Conservation (phyloP, 140 eudicot species). For the Senecio squalidus region DNA sequence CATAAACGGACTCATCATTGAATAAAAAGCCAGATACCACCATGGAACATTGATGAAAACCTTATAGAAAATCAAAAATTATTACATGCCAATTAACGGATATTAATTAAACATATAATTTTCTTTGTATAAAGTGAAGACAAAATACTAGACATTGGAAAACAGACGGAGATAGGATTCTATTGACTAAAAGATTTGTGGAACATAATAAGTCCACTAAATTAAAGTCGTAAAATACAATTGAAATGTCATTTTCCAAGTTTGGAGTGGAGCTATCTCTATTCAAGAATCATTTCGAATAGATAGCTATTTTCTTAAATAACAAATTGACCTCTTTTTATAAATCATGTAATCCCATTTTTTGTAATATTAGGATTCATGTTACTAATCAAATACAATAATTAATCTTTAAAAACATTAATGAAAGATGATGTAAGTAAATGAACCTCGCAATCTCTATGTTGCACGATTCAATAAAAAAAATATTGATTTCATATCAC, state of each 20-base stretch:
- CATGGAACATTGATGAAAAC: slow-evolving; percentile 74
- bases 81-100: background rate
- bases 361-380: slow-evolving; percentile 9
- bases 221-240: slow-evolving; percentile 7
- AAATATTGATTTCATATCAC: no score
- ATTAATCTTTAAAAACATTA: background rate
- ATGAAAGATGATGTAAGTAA: no score
- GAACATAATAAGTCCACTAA: slow-evolving; percentile 10
- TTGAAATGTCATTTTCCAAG: slow-evolving; percentile 11
- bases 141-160: slow-evolving; percentile 1
- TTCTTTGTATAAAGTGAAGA: no score
- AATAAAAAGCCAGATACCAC: slow-evolving; percentile 67
- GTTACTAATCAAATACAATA: background rate
- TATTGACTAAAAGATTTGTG: slow-evolving; percentile 8
- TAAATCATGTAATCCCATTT: background rate
- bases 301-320: slow-evolving; percentile 7
- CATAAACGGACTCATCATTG: slow-evolving; percentile 61
- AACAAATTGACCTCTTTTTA: slow-evolving; percentile 1
- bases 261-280: slow-evolving; percentile 7
- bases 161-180: background rate
- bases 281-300: slow-evolving; percentile 15
- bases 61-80: slow-evolving; percentile 15
- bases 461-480: no score
- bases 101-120: background rate
- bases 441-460: no score